phyloP scores from a whole-genome alignment of 2,329 filamentous ascomycete species.

The Colletotrichum sp. region DNA sequence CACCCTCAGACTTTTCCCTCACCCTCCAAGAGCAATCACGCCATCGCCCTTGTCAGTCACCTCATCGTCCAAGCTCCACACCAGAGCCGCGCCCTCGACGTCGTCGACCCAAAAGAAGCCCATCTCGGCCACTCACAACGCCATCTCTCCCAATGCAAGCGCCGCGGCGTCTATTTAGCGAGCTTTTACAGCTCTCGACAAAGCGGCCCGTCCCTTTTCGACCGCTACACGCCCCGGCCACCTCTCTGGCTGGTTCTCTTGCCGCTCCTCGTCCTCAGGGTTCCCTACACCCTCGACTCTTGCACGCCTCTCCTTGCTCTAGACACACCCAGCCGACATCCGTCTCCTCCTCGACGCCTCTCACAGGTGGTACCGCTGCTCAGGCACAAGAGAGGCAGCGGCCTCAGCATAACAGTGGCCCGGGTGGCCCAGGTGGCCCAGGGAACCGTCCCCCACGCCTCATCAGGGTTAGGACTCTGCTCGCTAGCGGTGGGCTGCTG shows the following conservation, averaged over 20 bases:
- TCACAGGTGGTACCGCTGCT: neutral
- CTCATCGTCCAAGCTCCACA: slow-evolving; percentile 22
- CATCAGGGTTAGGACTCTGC: slow-evolving; percentile 6
- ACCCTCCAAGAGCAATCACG: slow-evolving; percentile 13
- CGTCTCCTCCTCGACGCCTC: neutral
- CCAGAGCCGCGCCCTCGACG: slow-evolving; percentile 20
- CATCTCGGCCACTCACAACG: slow-evolving; percentile 13
- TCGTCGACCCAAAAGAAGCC: slow-evolving; percentile 16
- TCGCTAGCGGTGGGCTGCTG: slow-evolving; percentile 22
- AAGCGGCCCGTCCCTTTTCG: slow-evolving; percentile 13
- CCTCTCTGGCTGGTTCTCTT: neutral
- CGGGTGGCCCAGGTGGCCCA: neutral
- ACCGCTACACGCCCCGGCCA: neutral
- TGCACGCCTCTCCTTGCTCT: slow-evolving; percentile 10
- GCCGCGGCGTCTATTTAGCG: slow-evolving; percentile 20
- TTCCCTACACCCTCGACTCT: neutral
- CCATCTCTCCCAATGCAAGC: slow-evolving; percentile 11
- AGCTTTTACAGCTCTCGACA: slow-evolving; percentile 14
- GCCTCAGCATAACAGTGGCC: neutral
- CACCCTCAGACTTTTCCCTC: slow-evolving; percentile 1
- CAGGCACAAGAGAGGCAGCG: neutral
- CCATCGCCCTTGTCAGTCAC: slow-evolving; percentile 21
- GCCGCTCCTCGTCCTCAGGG: neutral
- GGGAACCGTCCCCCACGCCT: neutral
- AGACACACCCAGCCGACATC: slow-evolving; percentile 12